These are phyloP conservation scores for Hypomontagnella monticulosa DNA, from an alignment of 495 filamentous ascomycete genomes.

Conservation along the genomic window DNA sequence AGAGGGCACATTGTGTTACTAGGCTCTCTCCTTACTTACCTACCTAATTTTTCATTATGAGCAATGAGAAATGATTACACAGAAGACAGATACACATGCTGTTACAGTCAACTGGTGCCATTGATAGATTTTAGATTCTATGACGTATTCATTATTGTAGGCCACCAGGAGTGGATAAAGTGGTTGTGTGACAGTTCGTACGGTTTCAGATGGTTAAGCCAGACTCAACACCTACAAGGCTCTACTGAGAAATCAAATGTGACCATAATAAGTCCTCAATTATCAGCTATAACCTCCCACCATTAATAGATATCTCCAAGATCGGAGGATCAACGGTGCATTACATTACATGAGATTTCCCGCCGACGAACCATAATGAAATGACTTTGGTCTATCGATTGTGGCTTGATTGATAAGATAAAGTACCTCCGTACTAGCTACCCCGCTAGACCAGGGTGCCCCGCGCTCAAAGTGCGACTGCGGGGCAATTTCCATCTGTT, in stretches of 20 bases:
- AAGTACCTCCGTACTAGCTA: slow-evolving; percentile 26
- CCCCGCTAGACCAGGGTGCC: slow-evolving; percentile 35
- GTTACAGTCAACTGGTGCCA: not conserved
- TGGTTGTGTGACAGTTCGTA: too few relatives aligned
- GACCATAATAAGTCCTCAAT: too few relatives aligned
- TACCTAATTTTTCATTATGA: slow-evolving; percentile 6
- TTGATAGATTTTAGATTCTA: not conserved
- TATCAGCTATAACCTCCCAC: too few relatives aligned
- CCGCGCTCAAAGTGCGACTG: slow-evolving; percentile 35
- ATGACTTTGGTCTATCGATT: not conserved
- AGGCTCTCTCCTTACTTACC: not conserved
- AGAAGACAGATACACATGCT: not conserved
- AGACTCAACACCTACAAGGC: too few relatives aligned
- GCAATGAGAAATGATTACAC: slow-evolving; percentile 8
- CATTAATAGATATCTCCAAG: too few relatives aligned
- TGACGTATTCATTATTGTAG: too few relatives aligned
- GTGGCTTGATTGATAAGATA: not conserved
- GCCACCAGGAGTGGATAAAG: too few relatives aligned
- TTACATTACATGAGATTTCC: not conserved
- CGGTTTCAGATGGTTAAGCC: too few relatives aligned
- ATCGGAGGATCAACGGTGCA: too few relatives aligned
- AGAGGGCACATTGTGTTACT: not conserved
- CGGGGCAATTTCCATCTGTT: slow-evolving; percentile 36
- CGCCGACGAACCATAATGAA: not conserved
- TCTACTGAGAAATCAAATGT: too few relatives aligned